Conservation (phyloP, 208 protist genomes). For the Trypanosomatidae sp. region DNA sequence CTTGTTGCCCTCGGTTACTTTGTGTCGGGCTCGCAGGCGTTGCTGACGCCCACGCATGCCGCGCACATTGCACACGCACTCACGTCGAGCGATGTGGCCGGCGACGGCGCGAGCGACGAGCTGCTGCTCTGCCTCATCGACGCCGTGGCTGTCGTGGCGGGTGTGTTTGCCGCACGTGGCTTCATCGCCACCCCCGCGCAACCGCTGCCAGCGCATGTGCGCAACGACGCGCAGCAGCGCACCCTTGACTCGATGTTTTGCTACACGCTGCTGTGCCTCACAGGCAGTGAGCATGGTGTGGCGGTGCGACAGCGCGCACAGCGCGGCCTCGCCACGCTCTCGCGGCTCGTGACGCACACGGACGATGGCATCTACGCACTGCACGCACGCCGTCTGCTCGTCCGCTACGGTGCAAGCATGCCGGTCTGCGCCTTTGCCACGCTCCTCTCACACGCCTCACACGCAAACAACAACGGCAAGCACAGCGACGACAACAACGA, state of each 20-base stretch:
- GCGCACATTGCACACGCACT: slow-evolving; percentile 45
- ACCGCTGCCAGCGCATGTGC: slow-evolving; percentile 39
- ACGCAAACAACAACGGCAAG: no score
- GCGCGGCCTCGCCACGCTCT: slow-evolving; percentile 23
- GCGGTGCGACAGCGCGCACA: slow-evolving; percentile 16
- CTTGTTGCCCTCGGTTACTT: slow-evolving; percentile 49
- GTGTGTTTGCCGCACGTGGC: slow-evolving; percentile 21
- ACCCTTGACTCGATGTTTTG: slow-evolving; percentile 75
- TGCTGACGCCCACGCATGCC: slow-evolving; percentile 40
- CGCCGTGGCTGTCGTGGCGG: slow-evolving; percentile 17
- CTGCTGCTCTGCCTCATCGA: slow-evolving; percentile 47
- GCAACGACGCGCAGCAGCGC: slow-evolving; percentile 28
- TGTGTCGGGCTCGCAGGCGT: slow-evolving; percentile 41
- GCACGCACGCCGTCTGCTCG: slow-evolving; percentile 42
- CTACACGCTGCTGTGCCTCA: slow-evolving; percentile 55
- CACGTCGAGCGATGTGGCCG: slow-evolving; percentile 35
- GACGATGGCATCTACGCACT: slow-evolving; percentile 43
- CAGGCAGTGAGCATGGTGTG: slow-evolving; percentile 22
- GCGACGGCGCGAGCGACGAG: slow-evolving; percentile 50
- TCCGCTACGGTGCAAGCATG: slow-evolving; percentile 38
- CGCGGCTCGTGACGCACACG: slow-evolving; percentile 32
- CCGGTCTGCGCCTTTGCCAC: slow-evolving; percentile 61
- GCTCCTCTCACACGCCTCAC: slow-evolving; percentile 40
- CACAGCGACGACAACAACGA: no score
- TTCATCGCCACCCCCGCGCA: slow-evolving; percentile 42